phyloP scores from a whole-genome alignment of 208 protist genomes.

The Acanthamoeba sp. region DNA sequence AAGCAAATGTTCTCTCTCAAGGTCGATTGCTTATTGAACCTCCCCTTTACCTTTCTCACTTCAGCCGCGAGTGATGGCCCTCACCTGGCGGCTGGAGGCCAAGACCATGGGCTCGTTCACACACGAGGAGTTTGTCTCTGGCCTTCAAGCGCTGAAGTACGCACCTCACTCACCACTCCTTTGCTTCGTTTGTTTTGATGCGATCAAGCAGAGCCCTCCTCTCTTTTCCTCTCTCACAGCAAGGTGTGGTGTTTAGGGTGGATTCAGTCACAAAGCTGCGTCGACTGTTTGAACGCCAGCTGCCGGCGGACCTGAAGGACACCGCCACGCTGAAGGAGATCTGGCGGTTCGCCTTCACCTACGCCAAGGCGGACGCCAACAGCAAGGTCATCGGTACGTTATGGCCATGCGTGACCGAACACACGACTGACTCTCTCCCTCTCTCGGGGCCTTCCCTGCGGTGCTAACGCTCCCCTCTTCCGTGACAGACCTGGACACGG shows the following conservation, averaged over 20 bases:
- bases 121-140: neutral
- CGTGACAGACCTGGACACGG: neutral
- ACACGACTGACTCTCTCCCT: too few species aligned
- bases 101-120: neutral
- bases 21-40: too few species aligned
- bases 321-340: neutral
- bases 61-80: neutral
- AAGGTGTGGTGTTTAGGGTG: too few species aligned
- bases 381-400: neutral
- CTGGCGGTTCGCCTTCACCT: neutral
- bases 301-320: neutral
- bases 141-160: conserved; percentile 4
- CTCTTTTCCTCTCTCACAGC: too few species aligned
- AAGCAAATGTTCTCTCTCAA: neutral
- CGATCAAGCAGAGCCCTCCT: too few species aligned
- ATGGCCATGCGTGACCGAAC: too few species aligned
- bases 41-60: neutral
- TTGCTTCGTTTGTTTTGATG: too few species aligned
- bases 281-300: neutral
- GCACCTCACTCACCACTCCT: too few species aligned
- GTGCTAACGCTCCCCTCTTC: neutral
- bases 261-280: neutral
- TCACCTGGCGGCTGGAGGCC: neutral
- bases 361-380: neutral
- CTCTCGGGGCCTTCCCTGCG: too few species aligned